Evolutionary conservation across 1,284 basidiomycete genomes (phyloP), one percentile per base, ranked within the genome.

Genomic region (Leccinum proximum): DNA sequence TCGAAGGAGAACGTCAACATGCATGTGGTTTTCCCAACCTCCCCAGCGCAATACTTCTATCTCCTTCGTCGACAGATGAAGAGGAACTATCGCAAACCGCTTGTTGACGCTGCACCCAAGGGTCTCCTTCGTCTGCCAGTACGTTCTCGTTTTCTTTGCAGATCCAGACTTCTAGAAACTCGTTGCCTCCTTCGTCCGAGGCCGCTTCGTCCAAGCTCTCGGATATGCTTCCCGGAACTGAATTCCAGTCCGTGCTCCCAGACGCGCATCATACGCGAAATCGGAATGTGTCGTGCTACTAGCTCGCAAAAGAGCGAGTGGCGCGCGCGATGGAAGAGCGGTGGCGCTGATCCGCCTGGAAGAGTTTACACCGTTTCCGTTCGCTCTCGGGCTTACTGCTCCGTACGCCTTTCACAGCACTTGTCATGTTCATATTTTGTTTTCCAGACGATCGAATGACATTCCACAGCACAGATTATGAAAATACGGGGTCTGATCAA

Each of bases 11-110:
- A 90, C 68, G 78, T 87, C 69, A 96, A 96, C 73, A 88, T 96
- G 81, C 89, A 91, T 62, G 84, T 96, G 56, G 86, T 85, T 9
- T 95, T 89, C 78, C 92, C 93, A 0, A 96, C 93, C 0, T 95
- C 93, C 0, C 87, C 94, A 0, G 91, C 92, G 1, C 92, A 96
- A 67, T 92, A 94, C 72, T 96, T 96, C 85, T 94, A 96, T 75
- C 80, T 96, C 1, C 80, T 97, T 30, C 81, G 94, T 59, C 82
- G 94, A 56, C 94, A 96, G 75, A 85, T 96, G 75, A 81, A 83
- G 71, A 82, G 94, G 48, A 93, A 94, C 70, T 96, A 88, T 77
- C 83, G 94, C 65, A 94, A 93, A 74, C 94, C 93, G 0, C 79
- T 96, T 58, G 81, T 96, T 45, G 85, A 96, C 9, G 91, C 92